These are phyloP conservation scores for Trichoderma sp. DNA, from an alignment of 2,329 filamentous ascomycete species.

Conservation along the genomic window DNA sequence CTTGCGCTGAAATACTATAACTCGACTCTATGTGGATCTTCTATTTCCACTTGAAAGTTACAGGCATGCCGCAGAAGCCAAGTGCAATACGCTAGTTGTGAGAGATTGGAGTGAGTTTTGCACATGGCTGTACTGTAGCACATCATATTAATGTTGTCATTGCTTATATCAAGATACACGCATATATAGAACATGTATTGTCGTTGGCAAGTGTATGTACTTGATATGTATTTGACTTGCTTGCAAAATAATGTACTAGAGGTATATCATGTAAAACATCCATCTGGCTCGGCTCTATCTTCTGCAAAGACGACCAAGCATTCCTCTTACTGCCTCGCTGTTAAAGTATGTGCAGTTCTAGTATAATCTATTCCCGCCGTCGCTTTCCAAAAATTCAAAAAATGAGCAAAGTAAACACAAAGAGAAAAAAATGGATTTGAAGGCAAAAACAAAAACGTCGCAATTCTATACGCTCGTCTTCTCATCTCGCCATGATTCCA, in stretches of 20 bases:
- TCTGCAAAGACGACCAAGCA: not conserved
- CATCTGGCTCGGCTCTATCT: not conserved
- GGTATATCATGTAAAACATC: not conserved
- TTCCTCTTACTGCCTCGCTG: not conserved
- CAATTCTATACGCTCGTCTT: not conserved
- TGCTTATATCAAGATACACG: not conserved
- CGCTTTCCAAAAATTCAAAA: not conserved
- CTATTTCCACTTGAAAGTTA: too few species aligned
- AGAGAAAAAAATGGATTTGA: not conserved
- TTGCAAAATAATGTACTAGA: not conserved
- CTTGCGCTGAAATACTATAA: too few species aligned
- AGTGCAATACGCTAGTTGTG: too few species aligned
- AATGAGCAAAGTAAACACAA: not conserved
- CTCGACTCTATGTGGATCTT: too few species aligned
- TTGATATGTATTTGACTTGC: not conserved
- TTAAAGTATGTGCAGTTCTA: not conserved
- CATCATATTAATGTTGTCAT: not conserved
- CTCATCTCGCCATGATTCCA: not conserved
- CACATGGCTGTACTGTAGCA: not conserved
- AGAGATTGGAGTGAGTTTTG: not conserved
- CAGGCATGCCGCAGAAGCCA: too few species aligned
- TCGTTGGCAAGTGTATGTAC: not conserved
- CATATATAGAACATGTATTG: not conserved
- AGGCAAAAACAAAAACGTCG: not conserved
- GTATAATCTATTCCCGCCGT: not conserved